Base-by-base conservation (phyloP, 345 rosid genomes). In the Nasturtium officinale region DNA sequence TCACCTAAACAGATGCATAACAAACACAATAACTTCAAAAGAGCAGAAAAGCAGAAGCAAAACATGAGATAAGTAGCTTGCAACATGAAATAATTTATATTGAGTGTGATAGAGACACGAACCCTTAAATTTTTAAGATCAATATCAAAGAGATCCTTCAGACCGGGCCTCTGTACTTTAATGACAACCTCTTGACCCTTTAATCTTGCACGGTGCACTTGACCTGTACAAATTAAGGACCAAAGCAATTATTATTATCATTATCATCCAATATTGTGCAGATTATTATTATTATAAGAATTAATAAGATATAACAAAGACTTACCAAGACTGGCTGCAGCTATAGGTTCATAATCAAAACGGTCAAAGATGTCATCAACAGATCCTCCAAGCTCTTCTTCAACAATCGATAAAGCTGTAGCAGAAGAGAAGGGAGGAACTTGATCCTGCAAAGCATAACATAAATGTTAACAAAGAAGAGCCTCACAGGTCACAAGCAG, bases 291-390 rank as follows among this genome's bases (percentile, higher is more conserved):
- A n/a, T 16, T 10, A 29, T 0, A 71, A 69, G 64, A 21, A n/a
- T n/a, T n/a, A n/a, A n/a, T n/a, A n/a, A 65, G 42, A 69, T 10
- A 26, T 12, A 37, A 67, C 54, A 42, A 35, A 76, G 46, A 63
- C 60, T 68, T 87, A 95, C 97, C 99, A 74, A 95, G 97, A 85
- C 99, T 93, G 64, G 98, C 98, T 54, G 98, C 98, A 77, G 98
- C 98, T 65, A 93, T 89, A 52, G 98, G 98, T 72, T 95, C 99
- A 74, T 67, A 82, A 77, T 95, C 97, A 79, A 95, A 95, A 46
- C 77, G 81, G 56, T 95, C 93, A 25, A 95, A 95, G 53, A 88
- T 71, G 47, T 81, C 84, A 66, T 79, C 81, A 46, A 91, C 74
- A 13, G 89, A 84, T 51, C 68, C 87, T 83, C 99, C 96, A 78